Percentiles rank a stretch among this genome's conserved stretches.
Evolutionary conservation across 306 rosid species (phyloP).

Genomic region (Lotus japonicus): DNA sequence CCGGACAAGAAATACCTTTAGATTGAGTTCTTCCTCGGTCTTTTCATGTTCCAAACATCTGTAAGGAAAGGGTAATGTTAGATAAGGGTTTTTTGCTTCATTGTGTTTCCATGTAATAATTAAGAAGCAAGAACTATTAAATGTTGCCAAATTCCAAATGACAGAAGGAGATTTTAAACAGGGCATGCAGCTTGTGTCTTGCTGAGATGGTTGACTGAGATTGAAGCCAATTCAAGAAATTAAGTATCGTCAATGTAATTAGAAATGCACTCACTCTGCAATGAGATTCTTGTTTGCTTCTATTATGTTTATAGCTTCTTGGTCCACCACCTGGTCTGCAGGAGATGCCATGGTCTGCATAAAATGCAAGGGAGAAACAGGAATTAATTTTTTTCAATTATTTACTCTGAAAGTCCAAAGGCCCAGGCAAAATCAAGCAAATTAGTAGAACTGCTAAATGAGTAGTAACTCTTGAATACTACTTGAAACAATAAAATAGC

Average conservation of each 20-base stretch:
- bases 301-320: conserved; percentile 31
- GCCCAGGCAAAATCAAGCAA: conserved; percentile 11
- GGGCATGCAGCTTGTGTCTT: neutral
- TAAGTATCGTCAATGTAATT: neutral
- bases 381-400: neutral
- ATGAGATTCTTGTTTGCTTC: conserved; percentile 42
- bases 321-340: conserved; percentile 28
- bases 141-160: conserved; percentile 12
- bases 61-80: conserved; percentile 10
- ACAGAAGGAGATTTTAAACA: neutral
- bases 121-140: conserved; percentile 10
- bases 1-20: conserved; percentile 45
- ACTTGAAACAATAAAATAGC: neutral
- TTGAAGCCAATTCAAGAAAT: neutral
- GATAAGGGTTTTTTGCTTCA: conserved; percentile 6
- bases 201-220: neutral
- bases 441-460: neutral
- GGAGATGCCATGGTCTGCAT: conserved; percentile 24
- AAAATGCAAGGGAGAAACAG: conserved; percentile 3
- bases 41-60: conserved; percentile 56
- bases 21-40: conserved; percentile 44
- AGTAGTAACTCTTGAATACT: conserved; percentile 3
- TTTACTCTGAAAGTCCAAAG: neutral
- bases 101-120: neutral
- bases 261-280: conserved; percentile 46